Evolutionary conservation across 1,284 basidiomycete genomes (phyloP), one percentile per base, ranked within the genome.

Genomic region (Pulveroboletus sp.): DNA sequence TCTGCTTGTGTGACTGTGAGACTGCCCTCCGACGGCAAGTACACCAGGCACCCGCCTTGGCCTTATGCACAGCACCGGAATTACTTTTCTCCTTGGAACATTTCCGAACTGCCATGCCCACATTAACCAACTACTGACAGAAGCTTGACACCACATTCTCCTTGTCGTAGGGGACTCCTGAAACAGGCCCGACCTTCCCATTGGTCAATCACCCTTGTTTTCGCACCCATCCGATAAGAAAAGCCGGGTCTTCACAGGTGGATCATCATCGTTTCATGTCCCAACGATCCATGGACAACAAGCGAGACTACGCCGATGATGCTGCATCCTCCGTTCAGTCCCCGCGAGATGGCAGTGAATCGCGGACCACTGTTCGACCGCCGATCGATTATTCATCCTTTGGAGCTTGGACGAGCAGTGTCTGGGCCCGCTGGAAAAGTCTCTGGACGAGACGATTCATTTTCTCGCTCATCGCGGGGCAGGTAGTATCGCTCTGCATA

Each of bases 401-500:
- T 3, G 48, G 55, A 7, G 81, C 81, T 2, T 87, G 91, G 62
- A 57, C 63, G 11, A 44, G 36, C 26, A 90, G 84, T 62, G 66
- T 85, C 43, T 78, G 75, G 63, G 72, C 71, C 20, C 79, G 91
- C 26, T 86, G 89, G 76, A 78, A 72, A 65, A 89, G 88, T 63
- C 62, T 93, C 3, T 92, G 87, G 86, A 92, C 90, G 12, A 80
- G 76, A 56, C 79, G 85, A 17, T 92, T 93, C 69, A 69, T 82
- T 14, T 75, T 89, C 40, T 82, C 85, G 15, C 69, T 92, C 33
- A 56, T 92, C 22, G 85, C 86, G 3, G 92, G 92, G n/a, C 92
- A 94, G 70, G 69, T 92, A 26, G 85, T 93, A 28, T 91, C 89
- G 48, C 69, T 94, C 51, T 93, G 91, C 70, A 93, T 94, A 56